Evolutionary conservation across 164 flowering plant genomes (phyloP).

Genomic region (Protea cynaroides): DNA sequence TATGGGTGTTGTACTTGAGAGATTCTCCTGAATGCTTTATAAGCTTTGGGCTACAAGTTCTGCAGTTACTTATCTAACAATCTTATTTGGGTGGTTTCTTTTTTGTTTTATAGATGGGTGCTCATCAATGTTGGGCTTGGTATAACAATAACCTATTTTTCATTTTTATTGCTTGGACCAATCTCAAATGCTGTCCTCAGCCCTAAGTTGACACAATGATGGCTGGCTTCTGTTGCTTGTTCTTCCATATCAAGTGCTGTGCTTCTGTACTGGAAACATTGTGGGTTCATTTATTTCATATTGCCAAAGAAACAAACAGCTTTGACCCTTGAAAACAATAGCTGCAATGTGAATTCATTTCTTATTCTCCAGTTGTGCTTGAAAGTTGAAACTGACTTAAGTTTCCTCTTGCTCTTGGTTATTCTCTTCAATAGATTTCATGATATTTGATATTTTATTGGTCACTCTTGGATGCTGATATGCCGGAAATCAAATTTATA

Average conservation of each 20-base stretch:
- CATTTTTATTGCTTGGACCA: background rate
- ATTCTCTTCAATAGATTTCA: too few relatives aligned
- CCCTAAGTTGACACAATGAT: background rate
- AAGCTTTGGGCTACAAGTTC: constrained; percentile 10
- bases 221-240: background rate
- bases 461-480: too few relatives aligned
- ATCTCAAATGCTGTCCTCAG: background rate
- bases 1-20: constrained; percentile 21
- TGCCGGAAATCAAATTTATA: too few relatives aligned
- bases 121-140: background rate
- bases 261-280: too few relatives aligned
- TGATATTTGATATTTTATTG: too few relatives aligned
- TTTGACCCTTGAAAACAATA: too few relatives aligned
- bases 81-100: background rate
- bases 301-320: too few relatives aligned
- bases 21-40: constrained; percentile 9
- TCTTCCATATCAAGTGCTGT: background rate
- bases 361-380: too few relatives aligned
- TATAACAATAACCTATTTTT: background rate
- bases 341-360: too few relatives aligned
- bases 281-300: too few relatives aligned
- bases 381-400: too few relatives aligned
- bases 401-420: too few relatives aligned
- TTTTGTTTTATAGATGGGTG: background rate
- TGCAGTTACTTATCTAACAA: constrained; percentile 6